phyloP scores from a whole-genome alignment of 805 yeast species.

The Teunomyces aglyptinius region DNA sequence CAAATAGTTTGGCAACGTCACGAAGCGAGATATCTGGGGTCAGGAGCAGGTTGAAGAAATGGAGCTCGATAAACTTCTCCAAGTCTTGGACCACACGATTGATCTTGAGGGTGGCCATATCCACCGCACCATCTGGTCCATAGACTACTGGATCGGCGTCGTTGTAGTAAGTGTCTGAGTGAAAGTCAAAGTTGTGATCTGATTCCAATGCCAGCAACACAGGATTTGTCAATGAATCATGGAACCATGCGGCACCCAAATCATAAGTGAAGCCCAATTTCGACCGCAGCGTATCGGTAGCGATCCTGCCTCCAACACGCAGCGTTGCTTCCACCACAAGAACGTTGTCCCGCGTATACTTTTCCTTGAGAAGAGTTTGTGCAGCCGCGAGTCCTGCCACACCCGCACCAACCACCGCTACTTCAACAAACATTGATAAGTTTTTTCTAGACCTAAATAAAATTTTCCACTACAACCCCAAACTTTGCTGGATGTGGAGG shows the following conservation, averaged over 20 bases:
- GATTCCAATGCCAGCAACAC: constrained; percentile 22
- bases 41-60: constrained; percentile 50
- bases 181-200: constrained; percentile 15
- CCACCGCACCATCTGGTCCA: constrained; percentile 31
- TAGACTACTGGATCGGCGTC: constrained; percentile 39
- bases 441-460: too few relatives aligned
- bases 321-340: constrained; percentile 23
- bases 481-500: constrained; percentile 62
- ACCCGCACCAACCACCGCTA: constrained; percentile 23
- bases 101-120: constrained; percentile 24
- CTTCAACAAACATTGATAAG: background rate
- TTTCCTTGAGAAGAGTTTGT: constrained; percentile 20
- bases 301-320: constrained; percentile 23
- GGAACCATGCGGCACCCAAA: constrained; percentile 93
- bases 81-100: constrained; percentile 52
- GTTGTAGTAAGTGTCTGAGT: constrained; percentile 44
- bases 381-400: constrained; percentile 26
- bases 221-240: constrained; percentile 69
- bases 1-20: constrained; percentile 47
- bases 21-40: constrained; percentile 51
- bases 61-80: constrained; percentile 55
- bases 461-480: constrained; percentile 58
- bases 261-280: constrained; percentile 48
- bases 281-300: constrained; percentile 16
- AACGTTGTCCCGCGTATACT: constrained; percentile 14